These are phyloP conservation scores for Stachybotrys echinatus DNA, from an alignment of 2,329 filamentous ascomycete species.

Conservation along the genomic window DNA sequence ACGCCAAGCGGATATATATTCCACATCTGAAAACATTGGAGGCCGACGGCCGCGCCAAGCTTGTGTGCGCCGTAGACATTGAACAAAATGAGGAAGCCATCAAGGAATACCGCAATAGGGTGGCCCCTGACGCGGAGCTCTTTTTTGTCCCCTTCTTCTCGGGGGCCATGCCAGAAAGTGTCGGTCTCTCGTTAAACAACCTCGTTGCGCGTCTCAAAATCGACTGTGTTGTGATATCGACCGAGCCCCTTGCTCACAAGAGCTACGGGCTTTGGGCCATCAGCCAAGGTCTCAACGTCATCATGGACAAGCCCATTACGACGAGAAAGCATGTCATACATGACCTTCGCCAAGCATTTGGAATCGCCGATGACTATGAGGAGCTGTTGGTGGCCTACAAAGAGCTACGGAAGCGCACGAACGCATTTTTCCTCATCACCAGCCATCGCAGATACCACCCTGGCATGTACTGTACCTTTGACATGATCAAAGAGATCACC, in stretches of 20 bases:
- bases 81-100: not conserved
- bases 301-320: conserved; percentile 7
- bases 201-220: not conserved
- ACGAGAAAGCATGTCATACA: conserved; percentile 1
- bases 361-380: conserved; percentile 4
- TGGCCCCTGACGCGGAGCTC: not conserved
- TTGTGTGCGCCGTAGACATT: not conserved
- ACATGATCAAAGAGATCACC: not conserved
- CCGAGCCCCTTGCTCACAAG: conserved; percentile 4
- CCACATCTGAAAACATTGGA: not conserved
- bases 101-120: not conserved
- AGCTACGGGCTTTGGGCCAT: conserved; percentile 5
- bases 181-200: not conserved
- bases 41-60: not conserved
- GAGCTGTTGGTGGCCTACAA: conserved; percentile 3
- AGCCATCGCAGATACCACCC: conserved; percentile 5
- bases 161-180: not conserved
- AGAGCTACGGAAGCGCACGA: conserved; percentile 1
- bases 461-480: conserved; percentile 3
- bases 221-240: conserved; percentile 3
- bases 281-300: conserved; percentile 2
- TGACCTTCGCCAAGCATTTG: not conserved
- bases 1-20: not conserved
- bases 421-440: conserved; percentile 4
- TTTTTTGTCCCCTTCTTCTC: conserved; percentile 1